Conservation (phyloP, 495 filamentous ascomycete genomes). For the Penicillium roqueforti region DNA sequence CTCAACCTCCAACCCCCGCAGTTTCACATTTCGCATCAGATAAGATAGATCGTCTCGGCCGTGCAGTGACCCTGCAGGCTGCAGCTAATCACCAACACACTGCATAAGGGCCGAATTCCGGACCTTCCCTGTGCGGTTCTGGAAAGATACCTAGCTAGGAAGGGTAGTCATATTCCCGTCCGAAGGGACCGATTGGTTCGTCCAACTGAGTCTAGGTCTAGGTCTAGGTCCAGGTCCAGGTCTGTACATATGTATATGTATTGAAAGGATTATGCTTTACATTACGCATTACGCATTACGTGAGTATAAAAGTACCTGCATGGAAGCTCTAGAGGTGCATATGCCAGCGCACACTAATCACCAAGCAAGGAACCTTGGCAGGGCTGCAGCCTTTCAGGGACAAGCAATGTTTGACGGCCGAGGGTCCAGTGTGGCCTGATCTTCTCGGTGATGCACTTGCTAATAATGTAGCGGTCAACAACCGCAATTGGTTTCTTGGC, state of each 20-base stretch:
- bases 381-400: background rate
- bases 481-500: background rate
- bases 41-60: background rate
- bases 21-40: slow-evolving; percentile 2
- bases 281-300: background rate
- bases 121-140: slow-evolving; percentile 4
- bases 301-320: background rate
- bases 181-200: background rate
- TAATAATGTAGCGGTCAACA: background rate
- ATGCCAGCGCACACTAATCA: background rate
- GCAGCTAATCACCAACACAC: background rate
- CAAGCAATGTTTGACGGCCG: background rate
- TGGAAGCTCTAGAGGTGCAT: background rate
- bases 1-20: background rate
- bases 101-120: background rate
- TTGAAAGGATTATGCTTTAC: background rate
- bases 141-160: slow-evolving; percentile 6
- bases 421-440: background rate
- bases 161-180: background rate
- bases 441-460: background rate
- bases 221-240: no score
- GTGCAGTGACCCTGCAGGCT: slow-evolving; percentile 6
- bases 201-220: background rate
- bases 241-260: background rate
- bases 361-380: background rate